Evolutionary conservation across 208 protist genomes (phyloP).

Genomic region (Porcisia hertigi): DNA sequence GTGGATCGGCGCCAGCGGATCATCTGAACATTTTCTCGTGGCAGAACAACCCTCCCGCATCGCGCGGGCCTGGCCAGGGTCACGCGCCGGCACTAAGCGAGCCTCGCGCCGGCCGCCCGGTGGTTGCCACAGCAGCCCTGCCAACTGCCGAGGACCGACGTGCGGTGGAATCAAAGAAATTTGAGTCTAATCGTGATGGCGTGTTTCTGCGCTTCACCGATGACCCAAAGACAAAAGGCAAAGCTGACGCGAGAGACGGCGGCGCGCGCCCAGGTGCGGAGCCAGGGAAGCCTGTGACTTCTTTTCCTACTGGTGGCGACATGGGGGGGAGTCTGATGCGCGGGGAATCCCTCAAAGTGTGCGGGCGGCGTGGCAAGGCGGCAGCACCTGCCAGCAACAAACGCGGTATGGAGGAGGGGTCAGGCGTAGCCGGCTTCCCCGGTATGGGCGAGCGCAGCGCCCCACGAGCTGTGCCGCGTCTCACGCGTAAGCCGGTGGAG

Average conservation of each 20-base stretch:
- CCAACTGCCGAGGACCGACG: conserved; percentile 30
- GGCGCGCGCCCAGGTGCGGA: not conserved
- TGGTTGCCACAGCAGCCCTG: not conserved
- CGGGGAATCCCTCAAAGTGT: conserved; percentile 17
- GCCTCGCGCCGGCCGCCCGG: conserved; percentile 10
- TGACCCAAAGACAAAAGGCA: not conserved
- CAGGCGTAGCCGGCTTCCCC: conserved; percentile 38
- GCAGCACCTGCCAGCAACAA: not conserved
- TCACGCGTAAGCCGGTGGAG: conserved; percentile 27
- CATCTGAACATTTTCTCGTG: conserved; percentile 80
- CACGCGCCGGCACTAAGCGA: conserved; percentile 4
- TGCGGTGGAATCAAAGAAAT: conserved; percentile 47
- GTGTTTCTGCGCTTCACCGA: conserved; percentile 81
- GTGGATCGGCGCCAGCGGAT: conserved; percentile 30
- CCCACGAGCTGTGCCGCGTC: conserved; percentile 17
- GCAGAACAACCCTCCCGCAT: conserved; percentile 27
- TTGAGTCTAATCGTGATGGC: conserved; percentile 46
- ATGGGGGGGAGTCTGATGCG: conserved; percentile 38
- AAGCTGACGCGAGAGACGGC: not conserved
- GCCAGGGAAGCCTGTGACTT: not conserved
- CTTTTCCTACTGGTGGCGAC: conserved; percentile 6
- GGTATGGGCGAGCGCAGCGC: conserved; percentile 40
- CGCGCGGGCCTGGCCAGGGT: not conserved
- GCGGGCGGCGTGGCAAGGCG: conserved; percentile 15
- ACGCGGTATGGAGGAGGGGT: conserved; percentile 4